These are phyloP conservation scores for Cucumis cinereus DNA, from an alignment of 306 rosid genomes.

Conservation along the genomic window DNA sequence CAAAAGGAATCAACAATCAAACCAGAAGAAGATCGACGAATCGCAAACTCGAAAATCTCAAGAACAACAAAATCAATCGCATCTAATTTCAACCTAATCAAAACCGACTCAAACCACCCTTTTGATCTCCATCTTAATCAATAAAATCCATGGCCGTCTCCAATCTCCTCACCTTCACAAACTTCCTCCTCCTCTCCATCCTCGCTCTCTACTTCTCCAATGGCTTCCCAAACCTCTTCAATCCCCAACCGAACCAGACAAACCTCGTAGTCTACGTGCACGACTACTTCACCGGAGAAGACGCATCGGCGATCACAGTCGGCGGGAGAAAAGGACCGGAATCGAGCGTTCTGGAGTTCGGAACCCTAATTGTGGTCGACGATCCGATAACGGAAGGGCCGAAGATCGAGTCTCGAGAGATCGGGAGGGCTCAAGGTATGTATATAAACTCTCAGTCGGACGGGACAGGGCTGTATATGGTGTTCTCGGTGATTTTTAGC, in stretches of 20 bases:
- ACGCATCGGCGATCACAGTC: slow-evolving; percentile 17
- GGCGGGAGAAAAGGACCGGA: slow-evolving; percentile 29
- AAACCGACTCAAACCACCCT: neutral
- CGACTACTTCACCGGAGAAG: slow-evolving; percentile 45
- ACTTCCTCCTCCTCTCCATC: neutral
- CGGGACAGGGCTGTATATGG: slow-evolving; percentile 37
- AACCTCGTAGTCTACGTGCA: slow-evolving; percentile 51
- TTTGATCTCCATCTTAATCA: neutral
- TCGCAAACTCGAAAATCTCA: neutral
- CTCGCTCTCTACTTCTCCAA: neutral
- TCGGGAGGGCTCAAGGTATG: slow-evolving; percentile 52
- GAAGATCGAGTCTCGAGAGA: slow-evolving; percentile 18
- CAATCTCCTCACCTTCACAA: neutral
- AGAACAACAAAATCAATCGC: neutral
- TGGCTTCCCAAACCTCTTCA: neutral
- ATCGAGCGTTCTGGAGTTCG: slow-evolving; percentile 38
- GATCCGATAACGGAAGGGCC: slow-evolving; percentile 45
- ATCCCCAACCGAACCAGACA: slow-evolving; percentile 21
- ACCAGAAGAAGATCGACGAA: neutral
- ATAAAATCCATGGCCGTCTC: neutral
- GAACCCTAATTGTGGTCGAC: slow-evolving; percentile 40
- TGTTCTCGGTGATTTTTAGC: slow-evolving; percentile 40
- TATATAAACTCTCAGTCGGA: slow-evolving; percentile 42
- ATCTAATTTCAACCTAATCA: neutral
- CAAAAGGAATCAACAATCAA: neutral